These are phyloP conservation scores for Globisporangium cylindrosporum DNA, from an alignment of 352 stramenopile species.

Conservation along the genomic window DNA sequence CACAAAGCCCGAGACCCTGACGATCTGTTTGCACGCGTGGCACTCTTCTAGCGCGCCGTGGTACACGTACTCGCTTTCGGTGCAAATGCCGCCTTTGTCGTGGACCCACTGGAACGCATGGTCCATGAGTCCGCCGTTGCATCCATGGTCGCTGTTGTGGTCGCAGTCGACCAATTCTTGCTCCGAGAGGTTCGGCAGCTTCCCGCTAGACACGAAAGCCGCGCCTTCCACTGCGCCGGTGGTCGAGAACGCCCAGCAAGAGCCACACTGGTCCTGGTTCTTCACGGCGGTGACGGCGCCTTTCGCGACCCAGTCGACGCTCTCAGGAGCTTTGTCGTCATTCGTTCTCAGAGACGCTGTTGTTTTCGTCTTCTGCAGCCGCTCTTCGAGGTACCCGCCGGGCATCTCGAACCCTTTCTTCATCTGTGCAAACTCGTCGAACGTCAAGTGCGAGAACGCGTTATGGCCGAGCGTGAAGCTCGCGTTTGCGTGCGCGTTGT, in stretches of 20 bases:
- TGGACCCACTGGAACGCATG: slow-evolving; percentile 92
- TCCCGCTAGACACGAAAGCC: slow-evolving; percentile 75
- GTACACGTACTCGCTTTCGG: slow-evolving; percentile 84
- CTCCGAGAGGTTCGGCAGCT: slow-evolving; percentile 84
- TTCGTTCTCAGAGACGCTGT: not conserved
- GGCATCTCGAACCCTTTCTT: slow-evolving; percentile 22
- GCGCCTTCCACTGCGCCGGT: slow-evolving; percentile 89
- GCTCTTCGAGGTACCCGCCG: slow-evolving; percentile 17
- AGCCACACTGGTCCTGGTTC: slow-evolving; percentile 94
- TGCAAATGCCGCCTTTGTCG: slow-evolving; percentile 68
- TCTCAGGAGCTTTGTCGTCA: slow-evolving; percentile 7
- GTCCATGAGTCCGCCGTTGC: slow-evolving; percentile 87
- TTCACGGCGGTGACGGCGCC: slow-evolving; percentile 67
- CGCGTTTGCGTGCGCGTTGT: slow-evolving; percentile 17
- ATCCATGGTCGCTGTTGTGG: slow-evolving; percentile 79
- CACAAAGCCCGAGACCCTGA: slow-evolving; percentile 46
- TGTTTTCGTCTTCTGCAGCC: slow-evolving; percentile 1
- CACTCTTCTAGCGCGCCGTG: slow-evolving; percentile 32
- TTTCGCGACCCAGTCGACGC: slow-evolving; percentile 38
- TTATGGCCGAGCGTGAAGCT: slow-evolving; percentile 33
- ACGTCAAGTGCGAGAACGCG: slow-evolving; percentile 30
- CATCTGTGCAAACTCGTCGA: slow-evolving; percentile 25
- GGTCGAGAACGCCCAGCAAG: slow-evolving; percentile 97
- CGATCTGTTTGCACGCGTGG: slow-evolving; percentile 28
- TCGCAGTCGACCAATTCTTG: slow-evolving; percentile 93